A percentile compares a stretch with the other conserved stretches of the same genome.
phyloP scores from a whole-genome alignment of 371 early-diverging fungal genomes.

The Saksenaea oblongispora region DNA sequence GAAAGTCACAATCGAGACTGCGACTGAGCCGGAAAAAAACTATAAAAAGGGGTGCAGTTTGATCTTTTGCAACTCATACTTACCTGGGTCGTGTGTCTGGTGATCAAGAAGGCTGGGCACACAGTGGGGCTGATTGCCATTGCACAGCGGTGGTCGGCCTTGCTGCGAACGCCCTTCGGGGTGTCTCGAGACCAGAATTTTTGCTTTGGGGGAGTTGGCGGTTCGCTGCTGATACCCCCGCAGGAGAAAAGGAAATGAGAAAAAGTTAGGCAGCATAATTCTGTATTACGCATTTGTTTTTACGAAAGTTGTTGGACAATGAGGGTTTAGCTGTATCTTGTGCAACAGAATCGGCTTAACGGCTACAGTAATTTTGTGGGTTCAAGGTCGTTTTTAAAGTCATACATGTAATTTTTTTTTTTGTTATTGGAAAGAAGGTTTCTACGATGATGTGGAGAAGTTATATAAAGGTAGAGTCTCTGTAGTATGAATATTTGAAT shows the following conservation, averaged over 20 bases:
- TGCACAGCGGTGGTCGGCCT: slow-evolving; percentile 42
- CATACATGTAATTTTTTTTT: too few species aligned
- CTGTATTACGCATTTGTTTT: too few species aligned
- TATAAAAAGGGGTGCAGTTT: slow-evolving; percentile 24
- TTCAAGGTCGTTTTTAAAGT: too few species aligned
- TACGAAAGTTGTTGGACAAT: too few species aligned
- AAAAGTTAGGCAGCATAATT: not conserved
- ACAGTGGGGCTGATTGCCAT: slow-evolving; percentile 42
- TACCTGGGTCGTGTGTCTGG: slow-evolving; percentile 52
- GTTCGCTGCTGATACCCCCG: slow-evolving; percentile 41
- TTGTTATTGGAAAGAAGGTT: too few species aligned
- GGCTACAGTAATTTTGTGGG: too few species aligned
- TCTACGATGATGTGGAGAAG: too few species aligned
- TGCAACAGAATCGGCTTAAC: too few species aligned
- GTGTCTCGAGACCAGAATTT: slow-evolving; percentile 56
- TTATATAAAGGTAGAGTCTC: too few species aligned
- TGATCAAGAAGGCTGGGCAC: slow-evolving; percentile 43
- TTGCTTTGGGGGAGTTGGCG: slow-evolving; percentile 46
- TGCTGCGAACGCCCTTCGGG: slow-evolving; percentile 49
- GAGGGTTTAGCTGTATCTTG: too few species aligned
- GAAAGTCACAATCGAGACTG: not conserved
- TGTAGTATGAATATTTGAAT: not conserved
- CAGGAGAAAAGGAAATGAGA: slow-evolving; percentile 31
- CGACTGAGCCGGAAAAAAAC: slow-evolving; percentile 16
- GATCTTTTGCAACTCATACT: slow-evolving; percentile 37